These are phyloP conservation scores for Manihot esculenta DNA, from an alignment of 441 rosid genomes.

Conservation along the genomic window DNA sequence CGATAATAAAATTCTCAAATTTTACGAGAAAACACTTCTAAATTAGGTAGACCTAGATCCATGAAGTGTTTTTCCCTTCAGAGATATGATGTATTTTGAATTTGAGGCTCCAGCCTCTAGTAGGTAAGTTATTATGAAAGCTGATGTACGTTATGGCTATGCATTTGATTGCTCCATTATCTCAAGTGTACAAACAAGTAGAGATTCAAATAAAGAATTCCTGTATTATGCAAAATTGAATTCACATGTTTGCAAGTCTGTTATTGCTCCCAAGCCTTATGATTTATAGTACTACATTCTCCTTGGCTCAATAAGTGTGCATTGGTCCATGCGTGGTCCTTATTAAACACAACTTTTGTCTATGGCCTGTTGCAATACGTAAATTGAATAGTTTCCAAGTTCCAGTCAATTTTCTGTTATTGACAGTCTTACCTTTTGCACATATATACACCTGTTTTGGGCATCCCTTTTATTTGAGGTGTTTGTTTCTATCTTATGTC, in stretches of 20 bases:
- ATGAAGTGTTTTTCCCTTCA: background rate
- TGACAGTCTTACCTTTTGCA: background rate
- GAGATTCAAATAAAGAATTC: background rate
- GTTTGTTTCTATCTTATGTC: background rate
- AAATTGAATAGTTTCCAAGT: background rate
- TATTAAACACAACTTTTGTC: background rate
- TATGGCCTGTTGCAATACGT: background rate
- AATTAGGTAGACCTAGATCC: background rate
- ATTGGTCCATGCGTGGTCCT: too few species aligned
- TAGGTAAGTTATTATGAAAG: background rate
- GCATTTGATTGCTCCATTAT: background rate
- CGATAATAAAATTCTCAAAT: background rate
- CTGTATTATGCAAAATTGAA: background rate
- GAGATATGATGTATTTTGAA: background rate
- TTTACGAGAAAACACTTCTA: background rate
- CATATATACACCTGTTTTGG: too few species aligned
- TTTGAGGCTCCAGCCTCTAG: background rate
- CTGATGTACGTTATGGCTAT: background rate
- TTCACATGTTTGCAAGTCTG: background rate
- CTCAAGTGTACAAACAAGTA: background rate
- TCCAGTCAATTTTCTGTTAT: background rate
- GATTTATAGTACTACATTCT: background rate
- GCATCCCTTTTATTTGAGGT: too few species aligned
- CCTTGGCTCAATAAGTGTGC: background rate
- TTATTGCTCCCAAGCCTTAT: background rate